A percentile compares a stretch with the other conserved stretches of the same genome.
Conservation (phyloP, 169 alveolate genomes). For the Fabrea salina region DNA sequence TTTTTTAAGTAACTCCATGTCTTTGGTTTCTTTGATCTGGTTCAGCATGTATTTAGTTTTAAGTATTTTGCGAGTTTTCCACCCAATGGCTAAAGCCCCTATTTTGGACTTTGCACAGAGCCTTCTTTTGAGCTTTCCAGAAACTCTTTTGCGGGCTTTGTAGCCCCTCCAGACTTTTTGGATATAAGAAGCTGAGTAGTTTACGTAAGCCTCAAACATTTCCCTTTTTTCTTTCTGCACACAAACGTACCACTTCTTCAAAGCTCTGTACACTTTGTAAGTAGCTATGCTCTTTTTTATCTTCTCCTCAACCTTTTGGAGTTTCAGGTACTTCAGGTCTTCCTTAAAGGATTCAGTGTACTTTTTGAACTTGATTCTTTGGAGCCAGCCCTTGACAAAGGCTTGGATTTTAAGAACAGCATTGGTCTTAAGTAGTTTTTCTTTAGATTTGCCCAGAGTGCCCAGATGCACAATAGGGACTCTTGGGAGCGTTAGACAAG, state of each 20-base stretch:
- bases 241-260: neutral
- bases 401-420: neutral
- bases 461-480: too few species aligned
- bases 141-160: neutral
- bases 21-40: neutral
- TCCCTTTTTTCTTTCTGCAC: neutral
- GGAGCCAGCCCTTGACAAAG: neutral
- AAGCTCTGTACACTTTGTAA: neutral
- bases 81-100: neutral
- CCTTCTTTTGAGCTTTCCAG: neutral
- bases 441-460: too few species aligned
- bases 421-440: too few species aligned
- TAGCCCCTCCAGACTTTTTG: slow-evolving; percentile 13
- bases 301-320: neutral
- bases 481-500: too few species aligned
- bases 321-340: neutral
- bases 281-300: neutral
- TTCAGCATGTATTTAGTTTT: neutral
- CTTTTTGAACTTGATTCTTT: neutral
- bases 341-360: neutral
- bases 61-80: slow-evolving; percentile 21
- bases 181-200: slow-evolving; percentile 8
- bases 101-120: neutral
- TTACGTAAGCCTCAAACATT: neutral
- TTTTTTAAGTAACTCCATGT: neutral